Evolutionary conservation across 1,284 basidiomycete genomes (phyloP), one percentile per base, ranked within the genome.

Genomic region (Moniliophthora roreri): DNA sequence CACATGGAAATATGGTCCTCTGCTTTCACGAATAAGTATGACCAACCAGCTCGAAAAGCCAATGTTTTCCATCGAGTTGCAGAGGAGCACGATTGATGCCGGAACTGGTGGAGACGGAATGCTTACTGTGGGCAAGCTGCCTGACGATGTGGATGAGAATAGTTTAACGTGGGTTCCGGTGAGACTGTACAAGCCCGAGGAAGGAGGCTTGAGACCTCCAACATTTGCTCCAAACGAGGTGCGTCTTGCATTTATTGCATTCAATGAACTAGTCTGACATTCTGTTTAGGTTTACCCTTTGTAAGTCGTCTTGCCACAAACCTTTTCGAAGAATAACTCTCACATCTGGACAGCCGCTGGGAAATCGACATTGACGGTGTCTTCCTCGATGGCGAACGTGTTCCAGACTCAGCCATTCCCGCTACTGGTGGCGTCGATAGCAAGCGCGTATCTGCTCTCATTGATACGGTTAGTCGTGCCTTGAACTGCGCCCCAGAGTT

Each of bases 1-100:
- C n/a, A 77, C 71, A 2, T 61, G 67, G 18, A 59, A 66, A 2
- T 66, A 72, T 55, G 79, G 79, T 0, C 79, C 80, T 6, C 55
- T 81, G 13, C 58, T 81, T 1, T 66, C 78, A 10, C 71, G 80
- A n/a, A 67, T 82, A 36, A 66, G 72, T 4, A 65, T 71, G 64
- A 69, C 72, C 9, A 72, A 69, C 23, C 62, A 69, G 39, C 65
- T 81, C 24, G 69, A 75, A 44, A 62, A 69, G 49, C 78, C 79
- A 2, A 72, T 81, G 69, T 79, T 80, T 54, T 38, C 70, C 3
- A 67, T 75, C 34, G 67, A 67, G 6, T 62, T 78, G 20, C 75
- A 78, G 59, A 70, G 76, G 13, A 61, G 72, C 59, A 69, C 67
- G 32, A 66, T 74, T 50, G 69, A 75, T 51, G 59, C 71, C 32